phyloP scores from a whole-genome alignment of 192 early-diverging fungal species.

The Coemansia sp. region DNA sequence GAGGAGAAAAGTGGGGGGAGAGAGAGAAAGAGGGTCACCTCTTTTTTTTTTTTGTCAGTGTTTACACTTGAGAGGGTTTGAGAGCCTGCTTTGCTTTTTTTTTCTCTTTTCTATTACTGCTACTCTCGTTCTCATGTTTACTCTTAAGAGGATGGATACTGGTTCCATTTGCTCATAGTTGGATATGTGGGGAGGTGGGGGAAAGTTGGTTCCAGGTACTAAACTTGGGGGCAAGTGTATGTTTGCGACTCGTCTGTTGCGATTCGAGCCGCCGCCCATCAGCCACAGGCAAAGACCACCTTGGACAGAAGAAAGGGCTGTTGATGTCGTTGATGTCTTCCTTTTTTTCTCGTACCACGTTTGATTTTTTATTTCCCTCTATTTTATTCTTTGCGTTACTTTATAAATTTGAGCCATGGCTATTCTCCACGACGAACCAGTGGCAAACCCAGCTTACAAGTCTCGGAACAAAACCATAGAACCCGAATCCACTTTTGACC shows the following conservation, averaged over 20 bases:
- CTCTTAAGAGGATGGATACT: no score
- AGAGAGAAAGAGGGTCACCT: not conserved
- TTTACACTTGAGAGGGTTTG: not conserved
- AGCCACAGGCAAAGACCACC: not conserved
- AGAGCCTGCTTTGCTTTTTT: not conserved
- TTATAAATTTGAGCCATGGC: not conserved
- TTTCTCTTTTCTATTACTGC: not conserved
- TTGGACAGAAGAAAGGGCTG: not conserved
- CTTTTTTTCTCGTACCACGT: not conserved
- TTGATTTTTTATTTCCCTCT: not conserved
- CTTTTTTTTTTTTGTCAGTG: not conserved
- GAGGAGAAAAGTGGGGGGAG: not conserved
- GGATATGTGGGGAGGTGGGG: no score
- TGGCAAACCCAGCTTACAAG: not conserved
- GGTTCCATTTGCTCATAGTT: no score
- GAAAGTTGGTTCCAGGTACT: no score
- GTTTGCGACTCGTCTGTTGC: not conserved
- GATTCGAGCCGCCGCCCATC: not conserved
- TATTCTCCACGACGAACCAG: not conserved
- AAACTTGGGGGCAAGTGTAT: no score
- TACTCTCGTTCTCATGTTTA: no score
- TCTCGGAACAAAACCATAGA: not conserved
- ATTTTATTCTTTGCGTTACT: conserved; percentile 2
- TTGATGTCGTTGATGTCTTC: no score
- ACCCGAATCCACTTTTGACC: not conserved